phyloP scores from a whole-genome alignment of 2,329 filamentous ascomycete species.

The Cladosporium sp. region DNA sequence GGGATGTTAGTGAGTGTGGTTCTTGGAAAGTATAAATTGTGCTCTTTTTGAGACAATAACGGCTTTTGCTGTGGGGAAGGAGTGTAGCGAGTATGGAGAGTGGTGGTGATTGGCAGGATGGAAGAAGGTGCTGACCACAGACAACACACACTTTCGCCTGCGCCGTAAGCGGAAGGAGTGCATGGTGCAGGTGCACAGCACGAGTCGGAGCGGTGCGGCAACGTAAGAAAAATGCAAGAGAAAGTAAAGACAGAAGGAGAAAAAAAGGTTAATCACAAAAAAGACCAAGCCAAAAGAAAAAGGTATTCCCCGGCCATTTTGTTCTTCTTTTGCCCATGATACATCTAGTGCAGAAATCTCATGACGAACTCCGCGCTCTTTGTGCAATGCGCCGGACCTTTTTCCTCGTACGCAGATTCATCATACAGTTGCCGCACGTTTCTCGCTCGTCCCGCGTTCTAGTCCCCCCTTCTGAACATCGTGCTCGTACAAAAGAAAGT shows the following conservation, averaged over 20 bases:
- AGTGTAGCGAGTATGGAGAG: no score
- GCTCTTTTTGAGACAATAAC: no score
- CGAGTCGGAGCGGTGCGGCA: neutral
- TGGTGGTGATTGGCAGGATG: neutral
- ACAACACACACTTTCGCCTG: neutral
- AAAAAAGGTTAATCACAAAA: neutral
- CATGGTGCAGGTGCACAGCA: no score
- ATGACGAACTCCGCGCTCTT: constrained; percentile 11
- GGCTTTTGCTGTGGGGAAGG: no score
- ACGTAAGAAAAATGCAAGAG: constrained; percentile 4
- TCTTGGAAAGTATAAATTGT: neutral
- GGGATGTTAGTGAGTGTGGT: neutral
- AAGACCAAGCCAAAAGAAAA: constrained; percentile 8
- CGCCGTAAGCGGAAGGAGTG: neutral
- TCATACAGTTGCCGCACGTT: no score
- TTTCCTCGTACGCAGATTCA: neutral
- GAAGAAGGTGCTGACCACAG: constrained; percentile 13
- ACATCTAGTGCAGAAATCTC: constrained; percentile 10
- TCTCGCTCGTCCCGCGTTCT: no score
- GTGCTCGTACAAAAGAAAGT: constrained; percentile 5
- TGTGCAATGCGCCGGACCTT: neutral
- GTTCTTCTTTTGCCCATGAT: constrained; percentile 11
- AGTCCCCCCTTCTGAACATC: no score
- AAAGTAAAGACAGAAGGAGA: constrained; percentile 7
- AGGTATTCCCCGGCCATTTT: constrained; percentile 8